phyloP scores from a whole-genome alignment of 495 filamentous ascomycete genomes.

The Aspergillus diversus region DNA sequence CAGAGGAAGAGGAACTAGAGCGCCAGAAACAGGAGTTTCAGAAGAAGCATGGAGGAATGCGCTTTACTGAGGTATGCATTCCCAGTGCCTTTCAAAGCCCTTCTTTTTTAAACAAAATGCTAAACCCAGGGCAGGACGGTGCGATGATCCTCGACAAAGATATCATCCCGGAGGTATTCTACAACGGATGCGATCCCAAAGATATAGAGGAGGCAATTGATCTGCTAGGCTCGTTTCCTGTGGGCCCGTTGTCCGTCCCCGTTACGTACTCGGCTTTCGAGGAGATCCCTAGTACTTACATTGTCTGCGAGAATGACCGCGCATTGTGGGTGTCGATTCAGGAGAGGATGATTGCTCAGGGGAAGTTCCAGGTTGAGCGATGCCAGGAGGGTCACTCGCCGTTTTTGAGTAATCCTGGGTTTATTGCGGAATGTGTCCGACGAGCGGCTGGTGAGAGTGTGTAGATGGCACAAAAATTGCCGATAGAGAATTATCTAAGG shows the following conservation, averaged over 20 bases:
- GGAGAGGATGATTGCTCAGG: conserved; percentile 33
- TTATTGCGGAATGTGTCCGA: conserved; percentile 32
- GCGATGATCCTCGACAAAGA: conserved; percentile 28
- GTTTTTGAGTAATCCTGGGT: conserved; percentile 33
- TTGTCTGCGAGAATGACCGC: conserved; percentile 40
- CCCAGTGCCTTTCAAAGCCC: not conserved
- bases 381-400: conserved; percentile 38
- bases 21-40: conserved; percentile 23
- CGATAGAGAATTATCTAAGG: too few species aligned
- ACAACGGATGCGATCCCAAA: conserved; percentile 27
- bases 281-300: conserved; percentile 38
- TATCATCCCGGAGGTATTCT: conserved; percentile 24
- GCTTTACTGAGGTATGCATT: conserved; percentile 23
- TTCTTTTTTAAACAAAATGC: not conserved
- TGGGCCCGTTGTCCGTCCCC: conserved; percentile 30
- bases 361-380: conserved; percentile 30
- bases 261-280: conserved; percentile 33
- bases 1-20: conserved; percentile 34
- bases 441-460: conserved; percentile 27
- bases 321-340: conserved; percentile 30
- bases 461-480: not conserved
- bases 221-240: conserved; percentile 31
- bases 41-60: conserved; percentile 24
- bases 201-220: conserved; percentile 29
- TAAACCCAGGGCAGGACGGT: conserved; percentile 27